Conservation (phyloP, 805 yeast genomes). For the Wickerhamomyces subpelliculosus region DNA sequence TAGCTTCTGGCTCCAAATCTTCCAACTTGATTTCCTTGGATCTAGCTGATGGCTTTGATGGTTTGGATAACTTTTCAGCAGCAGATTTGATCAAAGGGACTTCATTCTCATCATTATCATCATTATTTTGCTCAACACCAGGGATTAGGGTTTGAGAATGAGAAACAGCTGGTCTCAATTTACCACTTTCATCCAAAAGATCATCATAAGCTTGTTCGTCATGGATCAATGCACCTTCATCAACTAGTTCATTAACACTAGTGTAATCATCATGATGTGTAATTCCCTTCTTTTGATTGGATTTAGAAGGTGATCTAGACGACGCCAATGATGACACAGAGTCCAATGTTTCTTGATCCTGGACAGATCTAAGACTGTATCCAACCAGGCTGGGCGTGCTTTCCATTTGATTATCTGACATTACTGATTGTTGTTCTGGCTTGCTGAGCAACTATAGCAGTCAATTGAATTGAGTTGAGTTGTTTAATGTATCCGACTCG, state of each 20-base stretch:
- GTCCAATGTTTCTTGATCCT: constrained; percentile 12
- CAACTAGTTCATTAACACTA: constrained; percentile 28
- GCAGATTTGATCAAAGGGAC: too few species aligned
- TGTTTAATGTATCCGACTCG: too few species aligned
- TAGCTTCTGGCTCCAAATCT: too few species aligned
- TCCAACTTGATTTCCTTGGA: constrained; percentile 3
- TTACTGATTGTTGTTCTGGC: neutral
- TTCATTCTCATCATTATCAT: too few species aligned
- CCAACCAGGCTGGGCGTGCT: constrained; percentile 18
- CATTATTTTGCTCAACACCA: too few species aligned
- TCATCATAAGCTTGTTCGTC: constrained; percentile 50
- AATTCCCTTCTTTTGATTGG: constrained; percentile 3
- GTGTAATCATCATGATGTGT: constrained; percentile 12
- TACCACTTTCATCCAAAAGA: constrained; percentile 47
- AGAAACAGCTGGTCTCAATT: constrained; percentile 28
- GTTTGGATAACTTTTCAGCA: constrained; percentile 2
- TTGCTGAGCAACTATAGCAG: too few species aligned
- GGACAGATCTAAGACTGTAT: constrained; percentile 16
- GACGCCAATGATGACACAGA: constrained; percentile 4
- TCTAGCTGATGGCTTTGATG: too few species aligned
- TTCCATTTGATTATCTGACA: neutral
- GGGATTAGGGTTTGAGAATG: constrained; percentile 9
- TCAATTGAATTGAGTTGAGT: too few species aligned
- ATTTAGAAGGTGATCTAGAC: constrained; percentile 12
- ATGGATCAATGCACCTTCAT: constrained; percentile 45